phyloP scores from a whole-genome alignment of 768 basidiomycete genomes.

The Vararia minispora region DNA sequence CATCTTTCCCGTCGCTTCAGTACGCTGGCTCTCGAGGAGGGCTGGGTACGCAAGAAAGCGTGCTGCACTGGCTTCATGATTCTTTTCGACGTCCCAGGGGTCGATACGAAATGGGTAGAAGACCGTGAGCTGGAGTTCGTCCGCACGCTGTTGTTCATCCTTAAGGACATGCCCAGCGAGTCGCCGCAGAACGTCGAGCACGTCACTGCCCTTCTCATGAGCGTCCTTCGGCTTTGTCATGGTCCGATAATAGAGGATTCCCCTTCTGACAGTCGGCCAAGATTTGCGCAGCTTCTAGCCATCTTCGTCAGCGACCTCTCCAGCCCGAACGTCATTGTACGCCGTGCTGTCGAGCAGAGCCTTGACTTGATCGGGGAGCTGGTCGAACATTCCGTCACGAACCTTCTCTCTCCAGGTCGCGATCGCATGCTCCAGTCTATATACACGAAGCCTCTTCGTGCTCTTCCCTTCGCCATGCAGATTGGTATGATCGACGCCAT shows the following conservation, averaged over 20 bases:
- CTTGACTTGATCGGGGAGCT: slow-evolving; percentile 69
- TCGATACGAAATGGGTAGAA: slow-evolving; percentile 70
- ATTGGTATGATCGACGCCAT: slow-evolving; percentile 98
- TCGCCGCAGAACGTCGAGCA: slow-evolving; percentile 73
- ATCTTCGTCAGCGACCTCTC: slow-evolving; percentile 85
- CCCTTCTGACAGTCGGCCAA: slow-evolving; percentile 31
- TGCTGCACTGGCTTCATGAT: slow-evolving; percentile 81
- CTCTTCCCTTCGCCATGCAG: slow-evolving; percentile 88
- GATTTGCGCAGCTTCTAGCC: slow-evolving; percentile 59
- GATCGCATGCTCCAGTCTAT: slow-evolving; percentile 84
- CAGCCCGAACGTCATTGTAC: slow-evolving; percentile 75
- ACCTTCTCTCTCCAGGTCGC: slow-evolving; percentile 75
- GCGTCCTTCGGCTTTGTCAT: slow-evolving; percentile 52
- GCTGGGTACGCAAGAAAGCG: slow-evolving; percentile 83
- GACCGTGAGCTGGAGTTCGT: slow-evolving; percentile 87
- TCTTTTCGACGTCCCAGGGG: slow-evolving; percentile 56
- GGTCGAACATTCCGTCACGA: slow-evolving; percentile 57
- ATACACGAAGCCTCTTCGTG: slow-evolving; percentile 93
- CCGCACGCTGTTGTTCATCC: slow-evolving; percentile 78
- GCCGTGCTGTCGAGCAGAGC: slow-evolving; percentile 73
- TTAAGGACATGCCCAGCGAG: slow-evolving; percentile 92
- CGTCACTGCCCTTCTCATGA: slow-evolving; percentile 65
- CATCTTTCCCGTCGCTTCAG: slow-evolving; percentile 77
- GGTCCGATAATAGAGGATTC: slow-evolving; percentile 35
- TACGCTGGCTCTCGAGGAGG: slow-evolving; percentile 81